Base-by-base conservation (phyloP, 169 alveolate genomes). In the Cyclospora cayetanensis region DNA sequence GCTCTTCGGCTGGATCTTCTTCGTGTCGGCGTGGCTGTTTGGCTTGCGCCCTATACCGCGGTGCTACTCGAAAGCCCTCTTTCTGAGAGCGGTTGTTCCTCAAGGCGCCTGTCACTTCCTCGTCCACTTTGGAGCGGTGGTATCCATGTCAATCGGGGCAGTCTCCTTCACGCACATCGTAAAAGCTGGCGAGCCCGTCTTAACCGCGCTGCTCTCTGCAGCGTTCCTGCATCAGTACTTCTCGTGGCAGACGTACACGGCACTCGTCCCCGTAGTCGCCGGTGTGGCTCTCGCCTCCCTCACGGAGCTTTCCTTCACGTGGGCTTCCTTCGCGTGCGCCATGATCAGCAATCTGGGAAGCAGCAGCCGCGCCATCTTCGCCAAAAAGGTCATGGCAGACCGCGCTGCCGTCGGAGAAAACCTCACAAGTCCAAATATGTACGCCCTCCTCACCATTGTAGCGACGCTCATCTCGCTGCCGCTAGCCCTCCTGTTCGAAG, bases 61-160 rank as follows among this genome's bases (percentile, higher is more conserved):
- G 3, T 42, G 95, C 63, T 93, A 86, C 94, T 68, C 95, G 25
- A 25, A 25, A 37, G 94, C 84, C 43, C 52, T 86, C 39, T 95
- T 96, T 72, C 22, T 94, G 52, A 95, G 63, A 70, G 94, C 82
- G 27, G 88, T 96, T 11, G 74, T 88, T 31, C 97, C 97, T 0
- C 96, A 94, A 91, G 97, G 97, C 25, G 20, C 95, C 1, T 96
- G 96, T 55, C 97, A 96, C 91, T 92, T 95, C 3, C 53, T 94
- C 37, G 98, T 96, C 42, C 97, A 96, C 92, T 72, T 93, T 37
- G 97, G 97, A 3, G 98, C 98, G 0, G 97, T 96, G 25, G 93
- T 95, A 34, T 90, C 97, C 25, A 96, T 96, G 97, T 95, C 96
- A 25, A 37, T 93, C 1, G 97, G 97, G 4, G 96, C 97, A 4